Evolutionary conservation across 257 asterid species (phyloP).

Genomic region (Haberlea rhodopensis): DNA sequence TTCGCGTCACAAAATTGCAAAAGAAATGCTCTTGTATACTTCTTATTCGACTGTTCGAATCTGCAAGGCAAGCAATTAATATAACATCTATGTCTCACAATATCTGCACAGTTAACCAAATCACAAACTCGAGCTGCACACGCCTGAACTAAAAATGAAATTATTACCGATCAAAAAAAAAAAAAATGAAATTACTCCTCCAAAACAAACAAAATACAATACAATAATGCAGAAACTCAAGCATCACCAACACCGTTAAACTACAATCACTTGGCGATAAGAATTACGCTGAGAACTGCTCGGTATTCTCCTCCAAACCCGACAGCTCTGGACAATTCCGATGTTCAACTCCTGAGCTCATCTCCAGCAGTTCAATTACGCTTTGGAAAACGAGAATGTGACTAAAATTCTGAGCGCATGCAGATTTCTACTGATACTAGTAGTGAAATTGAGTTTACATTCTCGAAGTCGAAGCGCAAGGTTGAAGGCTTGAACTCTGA

Average conservation of each 20-base stretch:
- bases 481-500: conserved; percentile 3
- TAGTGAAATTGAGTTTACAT: conserved; percentile 9
- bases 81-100: conserved; percentile 3
- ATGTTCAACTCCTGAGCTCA: conserved; percentile 26
- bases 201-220: conserved; percentile 11
- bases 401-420: conserved; percentile 27
- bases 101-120: neutral
- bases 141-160: neutral
- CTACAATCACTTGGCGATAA: neutral
- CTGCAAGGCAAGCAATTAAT: conserved; percentile 19
- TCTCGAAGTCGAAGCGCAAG: neutral
- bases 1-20: conserved; percentile 35
- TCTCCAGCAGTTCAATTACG: conserved; percentile 24
- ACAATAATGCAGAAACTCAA: neutral
- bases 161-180: too few relatives aligned
- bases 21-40: conserved; percentile 40
- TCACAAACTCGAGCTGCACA: neutral
- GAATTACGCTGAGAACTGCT: conserved; percentile 30
- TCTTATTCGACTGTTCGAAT: conserved; percentile 22
- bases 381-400: conserved; percentile 11
- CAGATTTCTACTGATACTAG: conserved; percentile 3
- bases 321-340: conserved; percentile 26
- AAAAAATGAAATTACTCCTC: too few relatives aligned
- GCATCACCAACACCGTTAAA: conserved; percentile 2
- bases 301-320: conserved; percentile 21